A percentile compares a stretch with the other conserved stretches of the same genome.
Conservation (phyloP, 768 basidiomycete genomes). For the Neoboletus subvelutipes region DNA sequence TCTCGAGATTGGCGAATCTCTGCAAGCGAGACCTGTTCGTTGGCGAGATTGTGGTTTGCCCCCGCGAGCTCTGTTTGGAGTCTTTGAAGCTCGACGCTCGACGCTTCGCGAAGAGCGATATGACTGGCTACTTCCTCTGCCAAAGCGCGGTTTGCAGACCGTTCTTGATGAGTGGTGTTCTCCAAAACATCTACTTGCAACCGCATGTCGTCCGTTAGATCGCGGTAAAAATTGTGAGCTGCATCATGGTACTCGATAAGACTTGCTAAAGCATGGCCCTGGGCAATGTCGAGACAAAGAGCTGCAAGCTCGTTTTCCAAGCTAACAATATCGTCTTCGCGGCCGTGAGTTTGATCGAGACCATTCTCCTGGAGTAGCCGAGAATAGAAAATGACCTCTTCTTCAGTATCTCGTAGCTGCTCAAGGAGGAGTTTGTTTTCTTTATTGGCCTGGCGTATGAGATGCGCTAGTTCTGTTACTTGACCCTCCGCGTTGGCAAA, state of each 20-base stretch:
- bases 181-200: constrained; percentile 11
- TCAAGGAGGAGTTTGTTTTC: constrained; percentile 45
- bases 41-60: constrained; percentile 19
- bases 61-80: constrained; percentile 37
- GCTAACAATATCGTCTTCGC: background rate
- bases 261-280: constrained; percentile 7
- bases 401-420: constrained; percentile 18
- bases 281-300: constrained; percentile 18
- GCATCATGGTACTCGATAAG: constrained; percentile 21
- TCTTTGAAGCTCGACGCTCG: constrained; percentile 42
- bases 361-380: constrained; percentile 10
- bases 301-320: constrained; percentile 21
- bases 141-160: constrained; percentile 18
- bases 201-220: constrained; percentile 37
- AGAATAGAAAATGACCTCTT: constrained; percentile 18
- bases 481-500: constrained; percentile 67
- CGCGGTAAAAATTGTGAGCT: constrained; percentile 38
- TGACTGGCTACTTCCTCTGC: constrained; percentile 41
- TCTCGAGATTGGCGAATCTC: constrained; percentile 21
- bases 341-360: background rate
- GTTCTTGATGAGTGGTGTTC: constrained; percentile 14
- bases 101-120: constrained; percentile 42
- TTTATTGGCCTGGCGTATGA: constrained; percentile 58
- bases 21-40: constrained; percentile 21
- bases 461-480: constrained; percentile 59